Percentiles rank a stretch among this genome's conserved stretches.
Conservation (phyloP, 1,284 basidiomycete species). For the Microbotryum scabiosae region DNA sequence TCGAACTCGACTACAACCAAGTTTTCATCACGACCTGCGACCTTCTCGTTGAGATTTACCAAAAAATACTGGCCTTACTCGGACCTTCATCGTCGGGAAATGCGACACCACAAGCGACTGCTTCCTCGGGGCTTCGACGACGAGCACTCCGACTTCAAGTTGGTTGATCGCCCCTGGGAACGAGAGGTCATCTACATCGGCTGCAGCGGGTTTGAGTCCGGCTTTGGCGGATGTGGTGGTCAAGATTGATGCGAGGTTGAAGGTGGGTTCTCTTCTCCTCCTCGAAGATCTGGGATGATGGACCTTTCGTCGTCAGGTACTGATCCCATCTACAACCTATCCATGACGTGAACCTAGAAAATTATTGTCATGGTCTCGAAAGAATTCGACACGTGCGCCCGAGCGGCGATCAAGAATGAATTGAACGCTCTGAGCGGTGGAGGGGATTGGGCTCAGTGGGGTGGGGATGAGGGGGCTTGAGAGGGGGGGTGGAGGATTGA, state of each 20-base stretch:
- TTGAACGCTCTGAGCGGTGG: constrained; percentile 51
- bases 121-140: constrained; percentile 48
- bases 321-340: neutral
- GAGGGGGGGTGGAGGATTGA: too few species aligned
- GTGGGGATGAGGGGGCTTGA: neutral
- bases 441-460: constrained; percentile 1
- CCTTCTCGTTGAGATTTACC: constrained; percentile 74
- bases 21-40: constrained; percentile 74
- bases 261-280: constrained; percentile 48
- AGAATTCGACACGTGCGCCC: constrained; percentile 69
- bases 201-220: constrained; percentile 34
- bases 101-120: constrained; percentile 17
- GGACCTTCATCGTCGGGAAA: constrained; percentile 48
- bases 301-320: neutral
- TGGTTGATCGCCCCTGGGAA: neutral
- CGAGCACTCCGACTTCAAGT: constrained; percentile 45
- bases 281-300: neutral
- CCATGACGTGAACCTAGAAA: constrained; percentile 52
- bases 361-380: constrained; percentile 63
- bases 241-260: constrained; percentile 71
- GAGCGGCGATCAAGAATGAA: constrained; percentile 69
- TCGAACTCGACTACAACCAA: constrained; percentile 74
- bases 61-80: constrained; percentile 67
- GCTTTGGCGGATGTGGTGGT: constrained; percentile 53
- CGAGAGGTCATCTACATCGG: constrained; percentile 1